Percentiles rank a stretch among this genome's conserved stretches.
Conservation (phyloP, 805 yeast species). For the Monosporozyma aerobia region DNA sequence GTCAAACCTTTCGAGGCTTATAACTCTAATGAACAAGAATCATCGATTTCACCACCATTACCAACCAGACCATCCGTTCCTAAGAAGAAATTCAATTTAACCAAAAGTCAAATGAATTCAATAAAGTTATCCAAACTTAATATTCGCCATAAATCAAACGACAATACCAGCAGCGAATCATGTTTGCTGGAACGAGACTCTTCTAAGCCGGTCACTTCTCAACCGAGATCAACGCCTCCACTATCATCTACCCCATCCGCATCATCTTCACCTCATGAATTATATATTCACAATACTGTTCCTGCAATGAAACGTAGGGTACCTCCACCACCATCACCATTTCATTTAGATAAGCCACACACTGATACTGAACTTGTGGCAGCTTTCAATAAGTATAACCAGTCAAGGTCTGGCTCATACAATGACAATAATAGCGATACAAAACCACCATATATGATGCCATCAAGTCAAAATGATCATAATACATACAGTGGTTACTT, state of each 20-base stretch:
- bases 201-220: not conserved
- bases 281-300: not conserved
- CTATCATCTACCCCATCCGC: not conserved
- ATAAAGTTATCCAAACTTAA: constrained; percentile 4
- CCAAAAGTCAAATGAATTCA: constrained; percentile 10
- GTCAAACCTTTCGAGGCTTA: constrained; percentile 2
- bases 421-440: constrained; percentile 12
- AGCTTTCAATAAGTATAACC: not conserved
- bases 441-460: constrained; percentile 12
- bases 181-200: not conserved
- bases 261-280: not conserved
- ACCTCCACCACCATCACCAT: constrained; percentile 7
- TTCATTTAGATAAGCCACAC: not conserved
- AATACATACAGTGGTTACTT: constrained; percentile 19
- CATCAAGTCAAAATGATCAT: constrained; percentile 25
- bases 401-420: not conserved
- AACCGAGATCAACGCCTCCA: not conserved
- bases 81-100: constrained; percentile 16
- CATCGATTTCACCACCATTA: constrained; percentile 6
- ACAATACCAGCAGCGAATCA: not conserved
- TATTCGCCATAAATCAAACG: not conserved
- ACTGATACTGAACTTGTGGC: not conserved
- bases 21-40: not conserved
- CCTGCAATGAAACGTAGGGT: constrained; percentile 2
- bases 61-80: constrained; percentile 17